Evolutionary conservation across 257 asterid genomes (phyloP).

Genomic region (Thymus mandschuricus): DNA sequence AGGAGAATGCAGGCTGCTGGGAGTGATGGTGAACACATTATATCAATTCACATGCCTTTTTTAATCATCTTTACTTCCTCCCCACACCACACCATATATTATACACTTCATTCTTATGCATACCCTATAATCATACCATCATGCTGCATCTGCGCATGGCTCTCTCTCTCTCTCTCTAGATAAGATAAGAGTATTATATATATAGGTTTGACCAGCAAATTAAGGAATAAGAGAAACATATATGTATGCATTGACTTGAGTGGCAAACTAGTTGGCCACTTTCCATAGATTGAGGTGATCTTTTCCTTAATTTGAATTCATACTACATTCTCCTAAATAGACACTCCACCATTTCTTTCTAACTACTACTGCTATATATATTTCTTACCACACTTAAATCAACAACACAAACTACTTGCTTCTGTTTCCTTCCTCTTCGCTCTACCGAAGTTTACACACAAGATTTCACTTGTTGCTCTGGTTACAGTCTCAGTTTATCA

Average conservation of each 20-base stretch:
- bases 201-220: conserved; percentile 22
- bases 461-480: neutral
- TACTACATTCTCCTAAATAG: neutral
- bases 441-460: no score
- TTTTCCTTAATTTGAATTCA: neutral
- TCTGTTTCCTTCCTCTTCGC: no score
- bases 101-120: neutral
- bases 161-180: neutral
- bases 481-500: neutral
- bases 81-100: conserved; percentile 42
- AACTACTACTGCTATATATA: no score
- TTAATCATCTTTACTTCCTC: conserved; percentile 58
- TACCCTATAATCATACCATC: conserved; percentile 30
- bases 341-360: neutral
- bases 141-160: conserved; percentile 32
- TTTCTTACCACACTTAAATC: no score
- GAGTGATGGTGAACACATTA: conserved; percentile 27
- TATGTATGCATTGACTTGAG: conserved; percentile 23
- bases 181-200: neutral
- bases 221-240: neutral
- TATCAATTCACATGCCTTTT: conserved; percentile 46
- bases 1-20: conserved; percentile 21
- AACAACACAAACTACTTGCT: no score
- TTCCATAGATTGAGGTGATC: conserved; percentile 25
- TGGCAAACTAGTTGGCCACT: conserved; percentile 21